Base-by-base conservation (phyloP, 371 early-diverging fungal species). In the Phascolomyces articulosus region DNA sequence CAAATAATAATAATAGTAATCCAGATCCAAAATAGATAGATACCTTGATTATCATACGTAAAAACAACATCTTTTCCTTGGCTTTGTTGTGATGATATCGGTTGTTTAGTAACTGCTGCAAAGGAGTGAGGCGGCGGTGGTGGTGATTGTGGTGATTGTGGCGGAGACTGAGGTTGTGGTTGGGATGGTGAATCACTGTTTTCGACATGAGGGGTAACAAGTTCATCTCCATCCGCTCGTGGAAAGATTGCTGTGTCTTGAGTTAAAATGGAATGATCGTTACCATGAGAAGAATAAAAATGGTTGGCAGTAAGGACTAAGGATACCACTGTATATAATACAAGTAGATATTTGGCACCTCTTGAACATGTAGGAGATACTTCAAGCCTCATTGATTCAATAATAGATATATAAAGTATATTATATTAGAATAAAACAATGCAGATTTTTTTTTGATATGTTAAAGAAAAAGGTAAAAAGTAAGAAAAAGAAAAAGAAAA, bases 11-110 rank as follows among this genome's bases (percentile, higher is more conserved):
- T 9, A 34, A 34, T 34, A 34, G 11, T 34, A 9, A 34, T 34
- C 34, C 6, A 2, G 1, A 34, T 1, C 11, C 0, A 11, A 34
- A 34, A 34, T 34, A 34, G 6, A 34, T 34, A 34, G 6, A 34
- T 41, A 69, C 70, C 70, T 47, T 69, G 27, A 27, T 61, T 58
- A 60, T 61, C 63, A 60, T 56, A 38, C 4, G 65, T 29, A 65
- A 65, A 69, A 40, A 47, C 48, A 23, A 68, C 64, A 2, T 40
- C 55, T n/a, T 66, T 60, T 2, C 51, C 51, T 7, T 40, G 20
- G 24, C 53, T 13, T n/a, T 16, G 26, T n/a, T 55, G 18, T 44
- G 8, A 4, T 44, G 44, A 44, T 44, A 44, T 16, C 16, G 44
- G 44, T 44, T 44, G 44, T 16, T 44, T n/a, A 4, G 15, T 44